Evolutionary conservation across 2,329 filamentous ascomycete species (phyloP), one percentile per base, ranked within the genome.

Genomic region (Leptographium wingfieldii): DNA sequence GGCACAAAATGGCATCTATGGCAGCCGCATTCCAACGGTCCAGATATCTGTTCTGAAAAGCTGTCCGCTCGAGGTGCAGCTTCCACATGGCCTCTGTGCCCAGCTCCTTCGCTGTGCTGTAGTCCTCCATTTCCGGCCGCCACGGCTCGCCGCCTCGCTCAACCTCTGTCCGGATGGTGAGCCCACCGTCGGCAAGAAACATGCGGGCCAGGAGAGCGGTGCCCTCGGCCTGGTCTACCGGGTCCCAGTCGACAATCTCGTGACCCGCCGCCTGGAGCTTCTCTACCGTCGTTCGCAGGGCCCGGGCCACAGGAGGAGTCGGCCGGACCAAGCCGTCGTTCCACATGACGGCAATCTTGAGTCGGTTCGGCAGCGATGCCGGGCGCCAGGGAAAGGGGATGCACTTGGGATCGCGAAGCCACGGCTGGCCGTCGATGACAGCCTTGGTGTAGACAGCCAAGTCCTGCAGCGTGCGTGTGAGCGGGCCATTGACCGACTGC

Each of bases 271-370:
- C 69, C 48, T 71, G 66, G 16, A 85, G 71, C 56, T 69, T 74
- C 2, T 72, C 69, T 0, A 73, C 74, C 0, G 80, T 71, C 6
- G 73, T 68, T 3, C 71, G 68, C 11, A 88, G 68, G 1, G 82
- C 84, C 6, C 84, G 76, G 0, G 75, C 71, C 3, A 88, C 76
- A 0, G 86, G 86, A 3, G 86, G 85, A 57, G 87, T 86, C 0
- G 86, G 86, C 6, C 71, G 75, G 5, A 87, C 84, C 56, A 84
- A 75, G 11, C 79, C 81, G 67, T 89, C 86, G 68, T 85, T 74
- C 78, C 80, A 83, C 70, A 88, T 74, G 38, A 88, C 78, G 5
- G 74, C 85, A 58, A 89, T 73, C 52, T 74, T 79, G 29, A 87
- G 69, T 58, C 69, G 77, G 27, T 57, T 3, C 0, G 74, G 70